phyloP scores from a whole-genome alignment of 164 flowering plant genomes.

The Magnolia officinalis region DNA sequence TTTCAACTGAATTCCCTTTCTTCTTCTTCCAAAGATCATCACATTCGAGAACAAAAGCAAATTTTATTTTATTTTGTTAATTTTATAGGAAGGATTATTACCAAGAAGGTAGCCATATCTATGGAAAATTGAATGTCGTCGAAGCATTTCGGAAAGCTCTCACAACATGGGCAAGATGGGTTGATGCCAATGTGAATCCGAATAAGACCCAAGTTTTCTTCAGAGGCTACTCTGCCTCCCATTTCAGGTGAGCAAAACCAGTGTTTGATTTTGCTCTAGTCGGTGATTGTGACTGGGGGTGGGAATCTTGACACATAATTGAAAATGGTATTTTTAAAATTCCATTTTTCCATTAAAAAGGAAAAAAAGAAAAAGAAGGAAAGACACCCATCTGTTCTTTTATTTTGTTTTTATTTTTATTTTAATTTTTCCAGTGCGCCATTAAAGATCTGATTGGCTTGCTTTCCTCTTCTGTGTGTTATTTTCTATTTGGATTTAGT shows the following conservation, averaged over 20 bases:
- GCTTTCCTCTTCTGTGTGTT: neutral
- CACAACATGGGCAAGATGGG: slow-evolving; percentile 93
- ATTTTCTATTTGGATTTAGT: slow-evolving; percentile 29
- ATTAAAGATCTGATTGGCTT: slow-evolving; percentile 6
- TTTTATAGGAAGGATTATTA: slow-evolving; percentile 81
- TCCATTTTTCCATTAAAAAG: no score
- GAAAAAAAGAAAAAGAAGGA: no score
- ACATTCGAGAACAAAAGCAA: neutral
- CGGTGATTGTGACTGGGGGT: no score
- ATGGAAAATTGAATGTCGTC: slow-evolving; percentile 56
- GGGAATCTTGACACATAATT: no score
- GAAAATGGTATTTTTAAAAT: no score
- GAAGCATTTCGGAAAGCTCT: slow-evolving; percentile 90
- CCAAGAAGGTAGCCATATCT: slow-evolving; percentile 93
- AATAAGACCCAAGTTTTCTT: slow-evolving; percentile 66
- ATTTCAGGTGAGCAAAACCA: slow-evolving; percentile 67
- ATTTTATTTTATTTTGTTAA: neutral
- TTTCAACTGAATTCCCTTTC: neutral
- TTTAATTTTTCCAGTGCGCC: neutral
- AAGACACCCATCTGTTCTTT: neutral
- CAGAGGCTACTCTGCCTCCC: slow-evolving; percentile 89
- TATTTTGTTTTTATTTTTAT: neutral
- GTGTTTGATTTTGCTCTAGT: neutral
- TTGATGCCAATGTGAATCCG: slow-evolving; percentile 70
- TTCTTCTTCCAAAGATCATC: neutral